phyloP scores from a whole-genome alignment of 305 asterid genomes.

The Fraxinus velutina region DNA sequence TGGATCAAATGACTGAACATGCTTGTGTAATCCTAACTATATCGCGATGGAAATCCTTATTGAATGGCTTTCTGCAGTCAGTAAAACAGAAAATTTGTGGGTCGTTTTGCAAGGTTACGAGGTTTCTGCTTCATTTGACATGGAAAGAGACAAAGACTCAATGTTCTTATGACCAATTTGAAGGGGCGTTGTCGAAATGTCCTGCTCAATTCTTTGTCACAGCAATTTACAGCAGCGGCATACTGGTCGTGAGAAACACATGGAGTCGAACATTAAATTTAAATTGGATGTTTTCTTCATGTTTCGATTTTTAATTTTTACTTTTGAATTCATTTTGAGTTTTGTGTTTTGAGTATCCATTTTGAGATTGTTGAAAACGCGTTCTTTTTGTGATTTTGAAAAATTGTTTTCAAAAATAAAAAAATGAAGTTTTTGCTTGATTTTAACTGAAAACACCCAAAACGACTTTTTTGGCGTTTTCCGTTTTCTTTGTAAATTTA shows the following conservation, averaged over 20 bases:
- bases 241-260: background rate
- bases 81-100: slow-evolving; percentile 51
- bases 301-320: too few species aligned
- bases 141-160: background rate
- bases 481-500: too few species aligned
- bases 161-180: background rate
- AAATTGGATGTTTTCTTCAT: too few species aligned
- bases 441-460: too few species aligned
- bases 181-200: background rate
- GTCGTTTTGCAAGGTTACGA: slow-evolving; percentile 44
- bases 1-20: slow-evolving; percentile 68
- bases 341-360: too few species aligned
- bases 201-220: background rate
- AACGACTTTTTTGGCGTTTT: too few species aligned
- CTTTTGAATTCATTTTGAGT: too few species aligned
- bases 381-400: too few species aligned
- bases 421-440: too few species aligned
- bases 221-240: background rate
- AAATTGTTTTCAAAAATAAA: too few species aligned
- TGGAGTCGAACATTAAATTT: background rate
- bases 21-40: slow-evolving; percentile 62
- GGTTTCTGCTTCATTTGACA: slow-evolving; percentile 36
- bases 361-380: too few species aligned
- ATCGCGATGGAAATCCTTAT: slow-evolving; percentile 68
- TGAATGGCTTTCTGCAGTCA: slow-evolving; percentile 67